Evolutionary conservation across 192 early-diverging fungal genomes (phyloP).

Genomic region (Coemansia sp.): DNA sequence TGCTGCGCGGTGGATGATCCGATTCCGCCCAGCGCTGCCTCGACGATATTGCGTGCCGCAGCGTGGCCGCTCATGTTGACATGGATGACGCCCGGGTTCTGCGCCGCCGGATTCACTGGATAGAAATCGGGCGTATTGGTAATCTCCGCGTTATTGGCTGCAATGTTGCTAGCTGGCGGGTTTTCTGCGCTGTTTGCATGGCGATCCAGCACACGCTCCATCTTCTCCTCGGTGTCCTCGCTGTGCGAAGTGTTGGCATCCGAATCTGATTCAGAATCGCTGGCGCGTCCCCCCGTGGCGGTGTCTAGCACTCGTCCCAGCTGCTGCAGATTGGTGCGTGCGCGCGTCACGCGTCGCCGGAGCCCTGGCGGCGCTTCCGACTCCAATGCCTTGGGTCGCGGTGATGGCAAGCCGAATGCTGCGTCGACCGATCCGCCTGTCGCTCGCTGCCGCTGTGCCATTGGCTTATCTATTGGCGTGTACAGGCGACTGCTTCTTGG

Average conservation of each 20-base stretch:
- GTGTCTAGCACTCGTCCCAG: constrained; percentile 34
- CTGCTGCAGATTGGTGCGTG: constrained; percentile 21
- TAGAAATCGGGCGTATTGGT: constrained; percentile 39
- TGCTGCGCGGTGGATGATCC: constrained; percentile 31
- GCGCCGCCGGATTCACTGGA: constrained; percentile 40
- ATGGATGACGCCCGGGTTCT: constrained; percentile 54
- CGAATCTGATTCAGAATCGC: constrained; percentile 27
- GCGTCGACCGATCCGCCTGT: neutral
- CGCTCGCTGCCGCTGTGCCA: constrained; percentile 1
- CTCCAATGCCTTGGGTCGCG: neutral
- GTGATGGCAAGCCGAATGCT: constrained; percentile 1
- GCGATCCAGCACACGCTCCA: constrained; percentile 44
- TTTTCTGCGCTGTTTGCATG: constrained; percentile 31
- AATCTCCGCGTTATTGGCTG: constrained; percentile 50
- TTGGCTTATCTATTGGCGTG: constrained; percentile 13
- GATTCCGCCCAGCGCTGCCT: constrained; percentile 42
- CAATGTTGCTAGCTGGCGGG: constrained; percentile 40
- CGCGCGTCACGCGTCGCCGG: constrained; percentile 39
- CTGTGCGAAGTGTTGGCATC: constrained; percentile 13
- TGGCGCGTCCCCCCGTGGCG: constrained; percentile 11
- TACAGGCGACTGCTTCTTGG: constrained; percentile 28
- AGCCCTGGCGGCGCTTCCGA: constrained; percentile 22
- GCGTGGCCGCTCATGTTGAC: constrained; percentile 52
- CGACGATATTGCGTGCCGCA: constrained; percentile 48
- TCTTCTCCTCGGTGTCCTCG: constrained; percentile 29